These are phyloP conservation scores for Tirmania nivea DNA, from an alignment of 495 filamentous ascomycete species.

Conservation along the genomic window DNA sequence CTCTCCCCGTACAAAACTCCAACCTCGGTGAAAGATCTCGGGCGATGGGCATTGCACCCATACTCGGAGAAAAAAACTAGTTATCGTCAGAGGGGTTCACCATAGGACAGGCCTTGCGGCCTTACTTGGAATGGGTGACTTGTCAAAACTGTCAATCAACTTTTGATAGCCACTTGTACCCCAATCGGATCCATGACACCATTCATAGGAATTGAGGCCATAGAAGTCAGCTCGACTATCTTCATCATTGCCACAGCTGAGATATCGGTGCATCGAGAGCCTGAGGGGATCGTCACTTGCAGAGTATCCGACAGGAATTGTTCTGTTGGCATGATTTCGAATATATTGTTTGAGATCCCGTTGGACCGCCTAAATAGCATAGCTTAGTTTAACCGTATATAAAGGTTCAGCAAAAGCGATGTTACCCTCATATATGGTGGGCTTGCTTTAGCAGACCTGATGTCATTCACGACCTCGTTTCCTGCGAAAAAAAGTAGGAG, in stretches of 20 bases:
- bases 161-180: conserved; percentile 46
- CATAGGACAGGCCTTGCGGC: no score
- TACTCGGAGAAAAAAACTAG: conserved; percentile 83
- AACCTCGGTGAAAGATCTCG: conserved; percentile 69
- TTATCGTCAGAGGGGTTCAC: no score
- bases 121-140: conserved; percentile 40
- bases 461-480: conserved; percentile 79
- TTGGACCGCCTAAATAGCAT: conserved; percentile 36
- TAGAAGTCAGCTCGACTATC: conserved; percentile 69
- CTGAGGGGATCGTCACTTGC: conserved; percentile 81
- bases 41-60: conserved; percentile 63
- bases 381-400: conserved; percentile 5
- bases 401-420: conserved; percentile 69
- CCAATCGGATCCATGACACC: conserved; percentile 67
- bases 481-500: conserved; percentile 77
- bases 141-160: conserved; percentile 46
- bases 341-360: conserved; percentile 82
- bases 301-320: conserved; percentile 79
- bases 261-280: conserved; percentile 58
- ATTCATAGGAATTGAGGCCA: conserved; percentile 85
- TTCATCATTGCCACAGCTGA: conserved; percentile 50
- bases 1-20: conserved; percentile 52
- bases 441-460: conserved; percentile 28
- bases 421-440: conserved; percentile 42
- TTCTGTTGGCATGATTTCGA: conserved; percentile 39